These are phyloP conservation scores for Melastoma candidum DNA, from an alignment of 441 rosid species.

Conservation along the genomic window DNA sequence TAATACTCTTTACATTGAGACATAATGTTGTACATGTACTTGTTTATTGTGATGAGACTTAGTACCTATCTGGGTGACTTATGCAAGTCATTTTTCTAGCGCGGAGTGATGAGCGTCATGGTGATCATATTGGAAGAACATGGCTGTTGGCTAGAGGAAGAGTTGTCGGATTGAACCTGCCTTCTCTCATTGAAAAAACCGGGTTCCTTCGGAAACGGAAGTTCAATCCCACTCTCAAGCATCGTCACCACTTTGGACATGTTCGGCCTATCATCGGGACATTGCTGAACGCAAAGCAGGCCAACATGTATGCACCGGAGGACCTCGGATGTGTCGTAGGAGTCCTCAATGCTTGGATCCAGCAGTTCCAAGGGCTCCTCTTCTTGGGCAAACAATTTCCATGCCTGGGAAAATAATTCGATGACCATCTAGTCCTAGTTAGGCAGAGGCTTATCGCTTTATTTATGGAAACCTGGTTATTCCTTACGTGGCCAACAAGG, in stretches of 20 bases:
- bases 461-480: too few species aligned
- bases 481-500: constrained; percentile 22
- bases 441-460: background rate
- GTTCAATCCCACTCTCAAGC: constrained; percentile 21
- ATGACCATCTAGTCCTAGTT: too few species aligned
- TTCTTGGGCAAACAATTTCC: constrained; percentile 8
- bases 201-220: constrained; percentile 28
- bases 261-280: constrained; percentile 27
- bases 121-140: constrained; percentile 7
- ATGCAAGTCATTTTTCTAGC: background rate
- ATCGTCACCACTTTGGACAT: constrained; percentile 31
- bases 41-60: too few species aligned
- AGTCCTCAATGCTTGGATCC: constrained; percentile 6
- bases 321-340: constrained; percentile 11
- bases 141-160: background rate
- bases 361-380: constrained; percentile 16
- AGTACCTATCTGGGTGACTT: too few species aligned
- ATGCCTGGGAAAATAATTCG: constrained; percentile 4
- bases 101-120: background rate
- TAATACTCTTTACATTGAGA: too few species aligned
- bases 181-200: constrained; percentile 20
- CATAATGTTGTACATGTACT: too few species aligned
- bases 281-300: constrained; percentile 30
- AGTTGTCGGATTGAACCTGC: background rate
- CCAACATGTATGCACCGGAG: constrained; percentile 27